These are phyloP conservation scores for Talaromyces sp. DNA, from an alignment of 2,329 filamentous ascomycete species.

Conservation along the genomic window DNA sequence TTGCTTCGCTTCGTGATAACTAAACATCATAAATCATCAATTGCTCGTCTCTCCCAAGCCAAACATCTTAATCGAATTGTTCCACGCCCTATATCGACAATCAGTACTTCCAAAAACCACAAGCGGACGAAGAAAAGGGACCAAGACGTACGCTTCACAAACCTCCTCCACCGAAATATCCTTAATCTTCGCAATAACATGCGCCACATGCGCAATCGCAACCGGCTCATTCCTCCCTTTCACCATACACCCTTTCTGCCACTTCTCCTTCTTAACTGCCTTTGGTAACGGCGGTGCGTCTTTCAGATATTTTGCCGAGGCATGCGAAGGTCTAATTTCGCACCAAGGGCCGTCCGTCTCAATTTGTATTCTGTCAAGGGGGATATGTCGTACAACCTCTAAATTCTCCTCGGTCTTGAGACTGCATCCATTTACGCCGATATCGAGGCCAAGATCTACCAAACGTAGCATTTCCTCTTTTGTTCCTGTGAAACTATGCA, in stretches of 20 bases:
- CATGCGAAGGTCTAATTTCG: slow-evolving; percentile 86
- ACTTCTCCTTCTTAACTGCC: slow-evolving; percentile 94
- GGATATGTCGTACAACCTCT: slow-evolving; percentile 75
- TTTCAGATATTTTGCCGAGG: slow-evolving; percentile 71
- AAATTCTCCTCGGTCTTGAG: slow-evolving; percentile 93
- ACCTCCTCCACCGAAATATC: slow-evolving; percentile 76
- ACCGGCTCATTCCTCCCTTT: slow-evolving; percentile 95
- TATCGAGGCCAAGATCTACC: slow-evolving; percentile 76
- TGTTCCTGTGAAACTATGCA: slow-evolving; percentile 93
- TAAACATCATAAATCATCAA: background rate
- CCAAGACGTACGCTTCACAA: slow-evolving; percentile 65
- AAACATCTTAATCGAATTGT: slow-evolving; percentile 78
- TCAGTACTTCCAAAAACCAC: slow-evolving; percentile 13
- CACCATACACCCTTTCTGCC: slow-evolving; percentile 80
- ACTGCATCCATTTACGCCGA: slow-evolving; percentile 95
- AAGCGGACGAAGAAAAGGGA: background rate
- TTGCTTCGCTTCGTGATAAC: background rate
- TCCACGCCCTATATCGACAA: slow-evolving; percentile 60
- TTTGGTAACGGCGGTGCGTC: slow-evolving; percentile 72
- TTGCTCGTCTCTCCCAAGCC: slow-evolving; percentile 56
- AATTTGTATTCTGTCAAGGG: slow-evolving; percentile 78
- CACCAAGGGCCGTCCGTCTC: slow-evolving; percentile 99
- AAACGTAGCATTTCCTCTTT: slow-evolving; percentile 78
- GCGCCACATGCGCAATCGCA: slow-evolving; percentile 81
- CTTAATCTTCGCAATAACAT: slow-evolving; percentile 84